Base-by-base conservation (phyloP, 2,329 filamentous ascomycete genomes). In the Lecanoromycetidae sp. region DNA sequence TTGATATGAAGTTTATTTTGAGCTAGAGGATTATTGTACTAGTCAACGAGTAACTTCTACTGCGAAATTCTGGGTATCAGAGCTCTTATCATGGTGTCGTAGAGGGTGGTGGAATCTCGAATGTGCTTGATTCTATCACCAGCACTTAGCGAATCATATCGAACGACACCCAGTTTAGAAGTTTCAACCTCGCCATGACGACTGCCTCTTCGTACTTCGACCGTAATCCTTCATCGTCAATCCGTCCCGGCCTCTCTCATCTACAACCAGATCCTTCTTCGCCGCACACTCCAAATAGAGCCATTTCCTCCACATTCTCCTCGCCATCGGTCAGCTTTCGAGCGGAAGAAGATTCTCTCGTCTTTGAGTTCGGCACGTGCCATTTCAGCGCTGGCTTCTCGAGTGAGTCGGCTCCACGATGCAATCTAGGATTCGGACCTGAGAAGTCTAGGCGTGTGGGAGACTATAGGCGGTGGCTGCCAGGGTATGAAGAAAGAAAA, bases 331-430 rank as follows among this genome's bases (percentile, higher is more conserved):
- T 69, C 26, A 69, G 68, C 20, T 77, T 74, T 52, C 75, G 78
- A 40, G 72, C 78, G 48, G 87, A 94, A 57, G 91, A 98, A 58
- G 91, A 95, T 55, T 71, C 82, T 5, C 66, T 94, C 4, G 75
- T 98, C 34, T 71, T 95, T 43, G 87, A 96, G 61, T 63, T 96
- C 29, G 88, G 87, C 1, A 76, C 84, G 8, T 77, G 90, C 19
- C 82, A 79, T 63, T 63, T 96, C 22, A 79, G 83, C 36, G 81
- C 83, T 8, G 91, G 91, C 0, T 91, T 95, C 60, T 85, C 88
- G 5, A 88, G 88, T 43, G 88, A 94, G 62, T 75, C 80, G 35
- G 66, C 71, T 3, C 87, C 87, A 13, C 68, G 74, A 55, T 93
- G 90, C 61, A 75, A 72, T 12, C 67, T 88, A 19, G 71, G 75